phyloP scores from a whole-genome alignment of 805 yeast genomes.

The Starmerella floris region DNA sequence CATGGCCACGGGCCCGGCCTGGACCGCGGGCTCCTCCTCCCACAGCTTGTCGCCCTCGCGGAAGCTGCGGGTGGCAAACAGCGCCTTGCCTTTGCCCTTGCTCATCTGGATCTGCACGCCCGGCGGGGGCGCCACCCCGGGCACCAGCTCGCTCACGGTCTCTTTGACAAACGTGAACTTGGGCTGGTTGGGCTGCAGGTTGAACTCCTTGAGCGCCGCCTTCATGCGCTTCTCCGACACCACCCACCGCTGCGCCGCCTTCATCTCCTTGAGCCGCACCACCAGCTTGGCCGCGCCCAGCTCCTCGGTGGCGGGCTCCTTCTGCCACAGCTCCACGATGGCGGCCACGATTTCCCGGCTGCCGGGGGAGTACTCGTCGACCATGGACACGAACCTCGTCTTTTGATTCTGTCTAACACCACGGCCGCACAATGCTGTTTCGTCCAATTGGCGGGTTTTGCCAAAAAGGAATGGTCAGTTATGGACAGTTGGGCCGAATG shows the following conservation, averaged over 20 bases:
- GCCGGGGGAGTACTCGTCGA: slow-evolving; percentile 33
- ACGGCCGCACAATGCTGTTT: too few species aligned
- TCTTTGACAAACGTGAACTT: slow-evolving; percentile 40
- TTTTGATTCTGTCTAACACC: too few species aligned
- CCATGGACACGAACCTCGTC: background rate
- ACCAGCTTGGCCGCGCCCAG: slow-evolving; percentile 44
- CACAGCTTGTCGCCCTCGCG: slow-evolving; percentile 43
- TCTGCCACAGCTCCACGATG: slow-evolving; percentile 54
- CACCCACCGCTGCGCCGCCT: slow-evolving; percentile 43
- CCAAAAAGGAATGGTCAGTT: too few species aligned
- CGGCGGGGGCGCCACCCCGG: slow-evolving; percentile 30
- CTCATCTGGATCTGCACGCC: slow-evolving; percentile 38
- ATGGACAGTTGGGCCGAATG: too few species aligned
- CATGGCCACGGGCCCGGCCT: slow-evolving; percentile 57
- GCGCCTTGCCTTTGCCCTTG: slow-evolving; percentile 45
- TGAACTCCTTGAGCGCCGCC: slow-evolving; percentile 41
- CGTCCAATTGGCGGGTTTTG: too few species aligned
- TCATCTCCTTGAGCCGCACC: slow-evolving; percentile 35
- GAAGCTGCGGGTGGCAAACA: slow-evolving; percentile 40
- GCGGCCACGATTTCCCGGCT: slow-evolving; percentile 46
- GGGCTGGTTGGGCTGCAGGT: slow-evolving; percentile 35
- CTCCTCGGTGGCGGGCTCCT: slow-evolving; percentile 48
- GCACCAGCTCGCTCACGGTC: slow-evolving; percentile 39
- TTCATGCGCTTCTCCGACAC: slow-evolving; percentile 47
- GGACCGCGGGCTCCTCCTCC: slow-evolving; percentile 48